These are phyloP conservation scores for Magnolia sinica DNA, from an alignment of 164 flowering plant species.

Conservation along the genomic window DNA sequence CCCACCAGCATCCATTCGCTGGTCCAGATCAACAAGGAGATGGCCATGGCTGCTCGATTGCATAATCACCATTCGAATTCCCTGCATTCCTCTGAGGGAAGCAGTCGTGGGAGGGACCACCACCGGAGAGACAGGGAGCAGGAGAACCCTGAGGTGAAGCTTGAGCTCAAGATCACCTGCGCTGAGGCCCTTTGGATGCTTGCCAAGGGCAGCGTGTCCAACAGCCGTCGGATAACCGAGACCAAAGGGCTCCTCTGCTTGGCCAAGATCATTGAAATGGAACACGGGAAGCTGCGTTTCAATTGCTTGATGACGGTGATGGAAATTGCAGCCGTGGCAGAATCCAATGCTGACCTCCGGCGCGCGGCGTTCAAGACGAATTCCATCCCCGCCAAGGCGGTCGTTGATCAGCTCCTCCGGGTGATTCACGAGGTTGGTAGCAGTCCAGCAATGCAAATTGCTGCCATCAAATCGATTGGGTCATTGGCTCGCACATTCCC, in stretches of 20 bases:
- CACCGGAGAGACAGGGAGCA: conserved; percentile 45
- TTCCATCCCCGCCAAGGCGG: conserved; percentile 71
- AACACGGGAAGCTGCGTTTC: conserved; percentile 52
- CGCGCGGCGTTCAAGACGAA: conserved; percentile 70
- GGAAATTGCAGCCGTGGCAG: conserved; percentile 76
- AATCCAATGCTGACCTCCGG: conserved; percentile 56
- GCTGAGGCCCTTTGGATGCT: conserved; percentile 74
- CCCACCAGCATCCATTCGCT: conserved; percentile 52
- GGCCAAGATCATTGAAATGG: conserved; percentile 66
- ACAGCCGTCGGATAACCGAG: conserved; percentile 68
- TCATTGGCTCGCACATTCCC: conserved; percentile 73
- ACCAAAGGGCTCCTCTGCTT: conserved; percentile 71
- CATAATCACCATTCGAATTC: conserved; percentile 16
- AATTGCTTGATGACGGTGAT: conserved; percentile 66
- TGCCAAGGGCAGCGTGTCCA: conserved; percentile 48
- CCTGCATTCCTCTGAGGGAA: conserved; percentile 26
- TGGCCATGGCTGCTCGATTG: conserved; percentile 7
- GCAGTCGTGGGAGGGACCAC: conserved; percentile 29
- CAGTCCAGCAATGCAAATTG: conserved; percentile 33
- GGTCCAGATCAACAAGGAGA: conserved; percentile 54
- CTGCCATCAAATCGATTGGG: conserved; percentile 72
- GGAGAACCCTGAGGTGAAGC: conserved; percentile 55
- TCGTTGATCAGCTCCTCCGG: conserved; percentile 64
- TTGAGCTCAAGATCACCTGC: conserved; percentile 47
- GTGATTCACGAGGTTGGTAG: conserved; percentile 36